Percentiles rank a stretch among this genome's conserved stretches.
phyloP scores from a whole-genome alignment of 331 rosid species.

The Spiraea crenata region DNA sequence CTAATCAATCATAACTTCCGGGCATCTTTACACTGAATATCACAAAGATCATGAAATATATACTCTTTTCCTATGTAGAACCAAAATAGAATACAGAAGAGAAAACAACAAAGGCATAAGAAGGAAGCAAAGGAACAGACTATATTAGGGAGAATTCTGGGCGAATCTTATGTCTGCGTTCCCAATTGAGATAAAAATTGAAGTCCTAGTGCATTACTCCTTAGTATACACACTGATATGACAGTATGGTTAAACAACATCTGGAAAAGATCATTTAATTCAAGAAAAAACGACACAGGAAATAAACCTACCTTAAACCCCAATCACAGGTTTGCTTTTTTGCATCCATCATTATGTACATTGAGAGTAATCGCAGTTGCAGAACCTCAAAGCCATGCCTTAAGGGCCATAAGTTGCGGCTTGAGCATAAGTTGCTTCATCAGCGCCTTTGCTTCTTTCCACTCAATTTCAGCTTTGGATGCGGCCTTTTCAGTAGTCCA shows the following conservation, averaged over 20 bases:
- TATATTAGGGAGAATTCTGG: neutral
- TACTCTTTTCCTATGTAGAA: neutral
- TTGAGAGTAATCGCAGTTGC: conserved; percentile 68
- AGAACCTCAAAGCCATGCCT: conserved; percentile 90
- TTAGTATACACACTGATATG: neutral
- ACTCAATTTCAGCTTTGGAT: conserved; percentile 54
- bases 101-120: neutral
- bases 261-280: neutral
- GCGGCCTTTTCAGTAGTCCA: conserved; percentile 76
- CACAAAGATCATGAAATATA: neutral
- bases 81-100: neutral
- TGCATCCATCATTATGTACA: neutral
- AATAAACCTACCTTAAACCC: neutral
- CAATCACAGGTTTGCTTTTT: neutral
- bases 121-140: neutral
- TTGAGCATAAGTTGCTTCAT: conserved; percentile 60
- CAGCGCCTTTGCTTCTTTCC: conserved; percentile 66
- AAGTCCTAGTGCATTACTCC: neutral
- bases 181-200: neutral
- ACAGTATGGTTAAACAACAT: neutral
- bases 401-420: conserved; percentile 55
- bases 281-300: neutral
- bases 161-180: neutral
- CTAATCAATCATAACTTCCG: neutral
- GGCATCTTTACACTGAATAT: neutral